Base-by-base conservation (phyloP, 2,329 filamentous ascomycete species). In the Sarocladium oryzae region DNA sequence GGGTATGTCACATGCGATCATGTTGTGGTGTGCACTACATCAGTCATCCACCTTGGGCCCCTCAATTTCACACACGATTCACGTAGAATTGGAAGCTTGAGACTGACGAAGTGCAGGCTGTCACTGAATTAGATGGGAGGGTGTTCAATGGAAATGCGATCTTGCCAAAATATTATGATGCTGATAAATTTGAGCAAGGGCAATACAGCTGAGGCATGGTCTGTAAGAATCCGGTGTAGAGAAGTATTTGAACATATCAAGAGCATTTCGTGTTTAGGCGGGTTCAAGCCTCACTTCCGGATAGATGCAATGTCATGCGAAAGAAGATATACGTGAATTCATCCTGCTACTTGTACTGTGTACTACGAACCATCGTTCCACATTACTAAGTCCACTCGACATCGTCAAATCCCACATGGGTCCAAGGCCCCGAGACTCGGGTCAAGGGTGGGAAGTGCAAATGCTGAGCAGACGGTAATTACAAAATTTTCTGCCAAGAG, bases 111-210 rank as follows among this genome's bases (percentile, higher is more conserved):
- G 20, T 20, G 36, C 52, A 91, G 85, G 92, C 92, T 49, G 89
- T 97, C 49, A 95, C 93, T 64, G 89, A 89, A 10, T 79, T 96
- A 36, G 84, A 96, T 61, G 90, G 90, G 15, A 83, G 90, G 50
- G 79, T 89, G 15, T 97, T 97, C 66, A 91, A 90, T 57, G 91
- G 88, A 4, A 95, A 95, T 64, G 75, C 77, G 10, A 95, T 97
- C 52, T 72, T 75, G n/a, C 88, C 91, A 1, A 80, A 78, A 49
- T 97, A 91, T 64, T 97, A 88, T 66, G 82, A 95, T 60, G 75
- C 75, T 5, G 89, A 92, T 40, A 88, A 81, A 60, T 99, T 97
- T 63, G 89, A 95, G 56, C 69, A 75, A 50, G 86, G 86, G 0
- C 66, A 81, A 18, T 81, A 79, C 55, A 63, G 36, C 9, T 52